phyloP scores from a whole-genome alignment of 2,329 filamentous ascomycete genomes.

The Dendrostoma leiphaemia region DNA sequence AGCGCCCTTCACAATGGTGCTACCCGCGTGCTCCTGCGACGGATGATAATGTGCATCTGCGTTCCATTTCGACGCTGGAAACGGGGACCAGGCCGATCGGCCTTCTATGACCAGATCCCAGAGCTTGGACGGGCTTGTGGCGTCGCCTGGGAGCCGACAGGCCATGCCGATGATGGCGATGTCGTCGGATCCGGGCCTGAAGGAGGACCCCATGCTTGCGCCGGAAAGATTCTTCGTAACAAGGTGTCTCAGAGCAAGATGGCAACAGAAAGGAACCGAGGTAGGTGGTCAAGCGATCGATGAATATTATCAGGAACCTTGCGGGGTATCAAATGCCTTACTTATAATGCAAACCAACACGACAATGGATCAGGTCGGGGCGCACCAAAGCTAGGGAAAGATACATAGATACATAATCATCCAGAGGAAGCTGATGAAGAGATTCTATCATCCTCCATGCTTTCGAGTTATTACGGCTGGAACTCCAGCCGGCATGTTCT shows the following conservation, averaged over 20 bases:
- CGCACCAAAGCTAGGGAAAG: not conserved
- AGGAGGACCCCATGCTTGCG: constrained; percentile 9
- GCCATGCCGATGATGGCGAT: constrained; percentile 13
- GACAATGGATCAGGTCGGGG: not conserved
- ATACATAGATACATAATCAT: not conserved
- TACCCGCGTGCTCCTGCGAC: constrained; percentile 12
- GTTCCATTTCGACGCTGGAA: constrained; percentile 25
- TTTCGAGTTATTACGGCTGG: not conserved
- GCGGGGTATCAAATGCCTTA: not conserved
- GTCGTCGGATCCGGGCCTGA: not conserved
- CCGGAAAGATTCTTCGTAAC: not conserved
- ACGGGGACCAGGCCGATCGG: constrained; percentile 7
- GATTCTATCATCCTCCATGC: not conserved
- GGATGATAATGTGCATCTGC: constrained; percentile 32
- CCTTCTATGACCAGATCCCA: constrained; percentile 28
- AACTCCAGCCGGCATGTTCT: not conserved
- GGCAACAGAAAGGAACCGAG: too few relatives aligned
- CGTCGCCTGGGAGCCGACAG: constrained; percentile 18
- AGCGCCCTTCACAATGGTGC: constrained; percentile 30
- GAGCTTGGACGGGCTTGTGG: constrained; percentile 27
- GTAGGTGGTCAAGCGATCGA: constrained; percentile 5
- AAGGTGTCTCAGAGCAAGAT: too few relatives aligned
- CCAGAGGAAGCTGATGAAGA: not conserved
- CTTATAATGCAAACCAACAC: not conserved
- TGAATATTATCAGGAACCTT: not conserved